These are phyloP conservation scores for Tylopilus microsporus DNA, from an alignment of 1,284 basidiomycete genomes.

Conservation along the genomic window DNA sequence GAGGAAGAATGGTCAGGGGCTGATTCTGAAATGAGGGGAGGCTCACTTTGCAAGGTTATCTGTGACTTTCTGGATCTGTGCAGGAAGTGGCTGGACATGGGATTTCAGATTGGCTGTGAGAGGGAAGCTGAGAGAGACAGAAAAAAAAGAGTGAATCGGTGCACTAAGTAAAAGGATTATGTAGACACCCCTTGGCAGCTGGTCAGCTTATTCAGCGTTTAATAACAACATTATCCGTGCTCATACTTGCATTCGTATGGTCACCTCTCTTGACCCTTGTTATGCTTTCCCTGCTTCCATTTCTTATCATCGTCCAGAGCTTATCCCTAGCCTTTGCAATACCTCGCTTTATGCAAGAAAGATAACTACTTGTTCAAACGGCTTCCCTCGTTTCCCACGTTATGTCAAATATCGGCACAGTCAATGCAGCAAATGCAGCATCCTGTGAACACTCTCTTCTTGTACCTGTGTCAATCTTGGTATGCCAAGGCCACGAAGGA, in stretches of 20 bases:
- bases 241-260: constrained; percentile 76
- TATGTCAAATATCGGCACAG: constrained; percentile 77
- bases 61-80: too few species aligned
- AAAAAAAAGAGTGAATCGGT: too few species aligned
- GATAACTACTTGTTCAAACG: constrained; percentile 62
- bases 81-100: too few species aligned
- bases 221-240: constrained; percentile 74
- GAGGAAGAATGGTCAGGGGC: too few species aligned
- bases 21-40: too few species aligned
- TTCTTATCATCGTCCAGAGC: constrained; percentile 35
- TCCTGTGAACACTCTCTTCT: constrained; percentile 55
- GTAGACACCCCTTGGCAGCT: constrained; percentile 37
- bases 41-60: too few species aligned
- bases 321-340: constrained; percentile 67
- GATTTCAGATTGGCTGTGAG: too few species aligned
- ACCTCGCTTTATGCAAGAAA: constrained; percentile 67
- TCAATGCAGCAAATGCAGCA: constrained; percentile 93
- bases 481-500: too few species aligned
- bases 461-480: constrained; percentile 27
- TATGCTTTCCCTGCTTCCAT: constrained; percentile 86
- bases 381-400: constrained; percentile 79
- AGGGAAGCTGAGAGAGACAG: too few species aligned
- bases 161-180: too few species aligned
- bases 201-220: constrained; percentile 79
- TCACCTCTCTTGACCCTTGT: constrained; percentile 61